phyloP scores from a whole-genome alignment of 805 yeast species.

The Candida nitratophila region DNA sequence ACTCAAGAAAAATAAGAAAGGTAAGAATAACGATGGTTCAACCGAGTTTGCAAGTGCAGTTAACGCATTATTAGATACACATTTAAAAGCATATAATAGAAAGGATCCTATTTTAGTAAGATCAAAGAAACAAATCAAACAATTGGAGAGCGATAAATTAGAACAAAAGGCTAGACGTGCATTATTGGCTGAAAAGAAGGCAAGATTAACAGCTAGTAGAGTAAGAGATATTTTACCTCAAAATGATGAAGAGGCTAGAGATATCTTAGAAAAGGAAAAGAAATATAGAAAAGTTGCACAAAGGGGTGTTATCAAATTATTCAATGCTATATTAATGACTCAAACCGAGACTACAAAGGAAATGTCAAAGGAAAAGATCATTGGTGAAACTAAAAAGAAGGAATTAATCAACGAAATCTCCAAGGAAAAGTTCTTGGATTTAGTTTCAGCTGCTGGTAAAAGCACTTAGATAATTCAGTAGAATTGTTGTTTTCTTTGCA shows the following conservation, averaged over 20 bases:
- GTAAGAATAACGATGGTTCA: slow-evolving; percentile 62
- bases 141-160: slow-evolving; percentile 71
- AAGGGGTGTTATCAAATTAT: slow-evolving; percentile 77
- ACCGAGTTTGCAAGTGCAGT: slow-evolving; percentile 77
- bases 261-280: slow-evolving; percentile 58
- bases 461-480: background rate
- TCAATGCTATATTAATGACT: slow-evolving; percentile 76
- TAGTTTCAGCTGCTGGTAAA: slow-evolving; percentile 74
- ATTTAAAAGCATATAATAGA: slow-evolving; percentile 82
- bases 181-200: slow-evolving; percentile 64
- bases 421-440: slow-evolving; percentile 82
- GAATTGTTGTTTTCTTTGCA: too few relatives aligned
- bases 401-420: slow-evolving; percentile 72
- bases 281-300: slow-evolving; percentile 75
- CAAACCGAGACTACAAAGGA: slow-evolving; percentile 57
- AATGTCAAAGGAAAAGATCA: slow-evolving; percentile 32
- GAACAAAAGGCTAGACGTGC: slow-evolving; percentile 78
- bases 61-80: slow-evolving; percentile 75
- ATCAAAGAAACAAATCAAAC: slow-evolving; percentile 59
- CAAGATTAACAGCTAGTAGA: slow-evolving; percentile 58
- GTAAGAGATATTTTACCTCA: slow-evolving; percentile 60
- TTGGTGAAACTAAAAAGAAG: slow-evolving; percentile 41
- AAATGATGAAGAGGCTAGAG: slow-evolving; percentile 51
- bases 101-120: slow-evolving; percentile 88
- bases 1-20: slow-evolving; percentile 37